A percentile compares a stretch with the other conserved stretches of the same genome.
phyloP scores from a whole-genome alignment of 2,329 filamentous ascomycete species.

The Karstenula rhodostoma region DNA sequence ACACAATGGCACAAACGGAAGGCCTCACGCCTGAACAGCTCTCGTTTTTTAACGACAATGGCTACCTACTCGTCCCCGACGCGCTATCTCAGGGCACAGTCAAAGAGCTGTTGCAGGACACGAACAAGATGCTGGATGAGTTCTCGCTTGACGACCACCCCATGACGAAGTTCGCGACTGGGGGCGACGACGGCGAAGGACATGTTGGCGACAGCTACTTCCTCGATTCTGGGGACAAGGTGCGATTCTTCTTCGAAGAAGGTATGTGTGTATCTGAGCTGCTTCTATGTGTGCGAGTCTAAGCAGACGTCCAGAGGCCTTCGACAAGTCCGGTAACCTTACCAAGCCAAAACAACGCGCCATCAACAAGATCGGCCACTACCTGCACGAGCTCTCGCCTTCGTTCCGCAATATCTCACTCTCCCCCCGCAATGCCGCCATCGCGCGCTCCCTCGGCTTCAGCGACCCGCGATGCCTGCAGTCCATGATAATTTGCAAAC shows the following conservation, averaged over 20 bases:
- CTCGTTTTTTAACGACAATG: constrained; percentile 77
- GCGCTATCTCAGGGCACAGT: constrained; percentile 75
- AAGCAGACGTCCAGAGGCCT: constrained; percentile 68
- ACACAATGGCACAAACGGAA: constrained; percentile 31
- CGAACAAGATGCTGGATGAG: constrained; percentile 73
- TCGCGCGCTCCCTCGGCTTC: constrained; percentile 78
- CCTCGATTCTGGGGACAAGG: constrained; percentile 84
- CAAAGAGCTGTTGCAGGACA: constrained; percentile 74
- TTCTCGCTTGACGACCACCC: constrained; percentile 87
- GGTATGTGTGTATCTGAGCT: constrained; percentile 41
- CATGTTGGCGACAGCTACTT: constrained; percentile 98
- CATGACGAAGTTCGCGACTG: constrained; percentile 92
- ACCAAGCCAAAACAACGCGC: constrained; percentile 81
- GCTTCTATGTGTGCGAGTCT: not conserved
- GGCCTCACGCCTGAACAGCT: constrained; percentile 78
- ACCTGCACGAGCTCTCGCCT: constrained; percentile 57
- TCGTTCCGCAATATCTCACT: constrained; percentile 61
- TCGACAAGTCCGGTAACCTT: constrained; percentile 70
- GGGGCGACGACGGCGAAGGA: constrained; percentile 68
- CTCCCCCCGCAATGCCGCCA: constrained; percentile 64
- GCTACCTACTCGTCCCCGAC: constrained; percentile 86
- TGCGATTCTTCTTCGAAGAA: constrained; percentile 97
- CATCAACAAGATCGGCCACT: constrained; percentile 74
- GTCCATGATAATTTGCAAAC: constrained; percentile 98
- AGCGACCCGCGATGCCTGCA: constrained; percentile 80